These are phyloP conservation scores for Dothistroma septosporum DNA, from an alignment of 2,329 filamentous ascomycete genomes.

Conservation along the genomic window DNA sequence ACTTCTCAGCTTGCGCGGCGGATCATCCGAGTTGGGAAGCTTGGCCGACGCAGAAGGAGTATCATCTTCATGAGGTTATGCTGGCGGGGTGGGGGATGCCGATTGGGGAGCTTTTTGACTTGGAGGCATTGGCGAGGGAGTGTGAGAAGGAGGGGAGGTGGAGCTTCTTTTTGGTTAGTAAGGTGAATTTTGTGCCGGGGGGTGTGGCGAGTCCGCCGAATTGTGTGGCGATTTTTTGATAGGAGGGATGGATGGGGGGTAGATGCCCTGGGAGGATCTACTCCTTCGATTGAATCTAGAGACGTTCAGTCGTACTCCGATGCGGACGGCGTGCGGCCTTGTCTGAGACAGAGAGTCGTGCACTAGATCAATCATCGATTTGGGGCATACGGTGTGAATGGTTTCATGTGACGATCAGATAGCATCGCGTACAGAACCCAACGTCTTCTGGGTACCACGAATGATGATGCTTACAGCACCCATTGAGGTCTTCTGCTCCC, in stretches of 20 bases:
- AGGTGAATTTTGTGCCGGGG: slow-evolving; percentile 45
- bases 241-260: background rate
- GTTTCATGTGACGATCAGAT: too few relatives aligned
- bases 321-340: too few relatives aligned
- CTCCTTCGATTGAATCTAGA: too few relatives aligned
- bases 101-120: slow-evolving; percentile 50
- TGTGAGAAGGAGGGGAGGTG: slow-evolving; percentile 40
- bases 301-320: too few relatives aligned
- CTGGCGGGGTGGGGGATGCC: slow-evolving; percentile 50
- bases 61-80: slow-evolving; percentile 45
- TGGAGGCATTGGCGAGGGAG: slow-evolving; percentile 43
- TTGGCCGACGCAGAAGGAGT: slow-evolving; percentile 38
- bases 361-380: too few relatives aligned
- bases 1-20: slow-evolving; percentile 37
- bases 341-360: too few relatives aligned
- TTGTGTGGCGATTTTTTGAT: slow-evolving; percentile 38
- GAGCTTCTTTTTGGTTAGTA: slow-evolving; percentile 48
- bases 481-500: too few relatives aligned
- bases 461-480: too few relatives aligned
- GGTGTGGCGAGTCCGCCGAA: slow-evolving; percentile 40
- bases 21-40: slow-evolving; percentile 40
- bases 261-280: too few relatives aligned
- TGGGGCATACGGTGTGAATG: too few relatives aligned
- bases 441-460: too few relatives aligned
- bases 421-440: too few relatives aligned